Base-by-base conservation (phyloP, 1,284 basidiomycete species). In the Melanopsichium pennsylvanicum region DNA sequence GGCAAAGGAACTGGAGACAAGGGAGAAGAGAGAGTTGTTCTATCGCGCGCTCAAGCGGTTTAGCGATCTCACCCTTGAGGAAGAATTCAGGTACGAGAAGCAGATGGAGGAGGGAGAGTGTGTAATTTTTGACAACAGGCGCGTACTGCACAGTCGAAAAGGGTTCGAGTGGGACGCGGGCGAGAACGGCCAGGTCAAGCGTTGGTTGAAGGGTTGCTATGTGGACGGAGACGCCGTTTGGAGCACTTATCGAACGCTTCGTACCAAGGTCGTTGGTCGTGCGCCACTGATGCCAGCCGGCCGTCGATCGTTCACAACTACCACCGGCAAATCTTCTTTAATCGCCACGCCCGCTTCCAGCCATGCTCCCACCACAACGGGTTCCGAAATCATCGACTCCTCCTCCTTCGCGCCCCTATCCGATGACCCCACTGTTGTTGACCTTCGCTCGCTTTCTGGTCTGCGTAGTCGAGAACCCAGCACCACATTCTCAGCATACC, bases 81-180 rank as follows among this genome's bases (percentile, higher is more conserved):
- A 85, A 0, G 78, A 81, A 15, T 85, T 86, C 27, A 84, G 84
- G 29, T 90, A 86, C 73, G 83, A 87, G 70, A 88, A 91, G 81
- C 87, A 86, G 47, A 83, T 97, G 49, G 80, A 84, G 29, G 91
- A 93, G 80, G 92, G 93, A 36, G 92, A 97, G 69, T 88, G 89
- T 16, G 93, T 92, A 27, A 71, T 95, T 12, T 98, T 98, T 73
- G 93, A 97, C 81, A 98, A 97, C 75, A 85, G 93, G 19, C 84
- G 95, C n/a, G 88, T 96, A 3, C 82, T 97, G 55, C 95, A 98
- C 79, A 91, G 91, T 0, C 84, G 95, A 10, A 90, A 88, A 1
- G 89, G 88, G 3, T 98, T 97, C 80, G 76, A 81, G 38, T 76
- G 81, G 55, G 78, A 82, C 33, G 86, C 87, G 48, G 74, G 66